Conservation (phyloP, 805 yeast species). For the Candida coquimbonensis region DNA sequence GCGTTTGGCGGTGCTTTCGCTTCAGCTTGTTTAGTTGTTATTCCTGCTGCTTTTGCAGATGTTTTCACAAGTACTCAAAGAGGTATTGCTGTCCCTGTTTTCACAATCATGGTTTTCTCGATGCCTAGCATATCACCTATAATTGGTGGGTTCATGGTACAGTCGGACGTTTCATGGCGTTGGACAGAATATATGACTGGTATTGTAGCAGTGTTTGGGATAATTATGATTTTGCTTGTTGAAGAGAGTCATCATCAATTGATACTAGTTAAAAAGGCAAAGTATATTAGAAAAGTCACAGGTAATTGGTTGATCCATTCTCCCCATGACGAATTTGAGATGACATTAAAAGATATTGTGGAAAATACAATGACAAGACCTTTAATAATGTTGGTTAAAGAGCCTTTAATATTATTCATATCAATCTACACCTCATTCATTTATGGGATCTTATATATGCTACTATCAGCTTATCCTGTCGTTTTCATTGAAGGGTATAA, state of each 20-base stretch:
- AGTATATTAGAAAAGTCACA: slow-evolving; percentile 52
- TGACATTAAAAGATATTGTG: slow-evolving; percentile 50
- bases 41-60: slow-evolving; percentile 84
- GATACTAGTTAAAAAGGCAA: slow-evolving; percentile 59
- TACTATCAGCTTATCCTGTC: slow-evolving; percentile 70
- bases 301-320: slow-evolving; percentile 83
- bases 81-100: slow-evolving; percentile 72
- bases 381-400: slow-evolving; percentile 53
- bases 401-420: slow-evolving; percentile 65
- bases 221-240: slow-evolving; percentile 36
- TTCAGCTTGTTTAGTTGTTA: slow-evolving; percentile 80
- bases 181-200: slow-evolving; percentile 75
- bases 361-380: slow-evolving; percentile 66
- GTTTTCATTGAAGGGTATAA: slow-evolving; percentile 58
- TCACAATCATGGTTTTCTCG: slow-evolving; percentile 63
- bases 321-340: slow-evolving; percentile 57
- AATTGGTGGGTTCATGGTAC: slow-evolving; percentile 59
- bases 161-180: slow-evolving; percentile 68
- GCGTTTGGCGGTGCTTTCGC: slow-evolving; percentile 78
- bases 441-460: slow-evolving; percentile 70
- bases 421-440: slow-evolving; percentile 71
- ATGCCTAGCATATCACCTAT: slow-evolving; percentile 85
- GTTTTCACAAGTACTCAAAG: slow-evolving; percentile 57
- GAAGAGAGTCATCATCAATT: slow-evolving; percentile 71
- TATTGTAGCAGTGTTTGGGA: slow-evolving; percentile 43